Evolutionary conservation across 495 filamentous ascomycete species (phyloP).

Genomic region (Penicillium pancosmium): DNA sequence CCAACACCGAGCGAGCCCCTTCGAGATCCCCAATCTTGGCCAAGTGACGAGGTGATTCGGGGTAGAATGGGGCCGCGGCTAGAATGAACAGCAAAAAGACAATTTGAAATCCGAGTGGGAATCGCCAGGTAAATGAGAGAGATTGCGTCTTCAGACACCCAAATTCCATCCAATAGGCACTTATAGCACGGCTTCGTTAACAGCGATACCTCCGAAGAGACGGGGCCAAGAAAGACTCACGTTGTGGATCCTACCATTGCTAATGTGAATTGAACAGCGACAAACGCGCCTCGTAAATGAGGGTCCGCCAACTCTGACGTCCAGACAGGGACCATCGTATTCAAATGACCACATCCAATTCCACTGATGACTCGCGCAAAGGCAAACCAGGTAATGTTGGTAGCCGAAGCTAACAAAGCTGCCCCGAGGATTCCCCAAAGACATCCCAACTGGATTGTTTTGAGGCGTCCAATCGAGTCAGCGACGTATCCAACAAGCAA

Average conservation of each 20-base stretch:
- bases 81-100: slow-evolving; percentile 28
- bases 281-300: slow-evolving; percentile 23
- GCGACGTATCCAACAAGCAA: slow-evolving; percentile 29
- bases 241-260: slow-evolving; percentile 34
- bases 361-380: slow-evolving; percentile 53
- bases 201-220: background rate
- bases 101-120: slow-evolving; percentile 40
- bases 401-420: slow-evolving; percentile 46
- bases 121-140: slow-evolving; percentile 35
- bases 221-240: slow-evolving; percentile 32
- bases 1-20: slow-evolving; percentile 37
- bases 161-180: slow-evolving; percentile 60
- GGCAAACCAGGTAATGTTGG: slow-evolving; percentile 48
- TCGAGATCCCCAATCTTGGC: slow-evolving; percentile 51
- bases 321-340: slow-evolving; percentile 42
- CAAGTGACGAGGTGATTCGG: slow-evolving; percentile 57
- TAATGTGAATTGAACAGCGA: slow-evolving; percentile 27
- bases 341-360: slow-evolving; percentile 50
- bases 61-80: slow-evolving; percentile 42
- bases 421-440: slow-evolving; percentile 51
- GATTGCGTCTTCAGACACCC: slow-evolving; percentile 40
- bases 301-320: slow-evolving; percentile 42
- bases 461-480: slow-evolving; percentile 49
- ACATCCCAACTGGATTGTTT: slow-evolving; percentile 48
- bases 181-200: slow-evolving; percentile 17